Evolutionary conservation across 768 basidiomycete species (phyloP).

Genomic region (Mycena capillaripes): DNA sequence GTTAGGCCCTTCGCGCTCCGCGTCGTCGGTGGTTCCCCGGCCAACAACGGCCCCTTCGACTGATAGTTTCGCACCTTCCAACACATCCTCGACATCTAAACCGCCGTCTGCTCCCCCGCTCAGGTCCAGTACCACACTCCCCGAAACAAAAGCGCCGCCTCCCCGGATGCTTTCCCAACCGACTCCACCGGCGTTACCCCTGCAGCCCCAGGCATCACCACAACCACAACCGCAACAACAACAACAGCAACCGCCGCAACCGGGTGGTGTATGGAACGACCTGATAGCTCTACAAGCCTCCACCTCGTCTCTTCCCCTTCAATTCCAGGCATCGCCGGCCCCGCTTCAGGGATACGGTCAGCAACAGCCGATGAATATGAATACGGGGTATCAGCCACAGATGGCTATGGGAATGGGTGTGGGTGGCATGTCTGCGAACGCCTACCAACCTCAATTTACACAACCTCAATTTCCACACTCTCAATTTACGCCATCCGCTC

Average conservation of each 20-base stretch:
- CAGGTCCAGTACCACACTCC: slow-evolving; percentile 35
- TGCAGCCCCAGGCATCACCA: slow-evolving; percentile 22
- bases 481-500: slow-evolving; percentile 28
- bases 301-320: slow-evolving; percentile 68
- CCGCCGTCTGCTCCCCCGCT: slow-evolving; percentile 42
- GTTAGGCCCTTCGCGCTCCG: slow-evolving; percentile 59
- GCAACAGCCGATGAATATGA: slow-evolving; percentile 44
- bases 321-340: slow-evolving; percentile 54
- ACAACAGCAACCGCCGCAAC: slow-evolving; percentile 36
- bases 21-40: slow-evolving; percentile 45
- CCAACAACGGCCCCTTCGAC: slow-evolving; percentile 36
- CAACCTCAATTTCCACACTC: background rate
- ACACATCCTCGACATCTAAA: slow-evolving; percentile 25
- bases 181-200: background rate
- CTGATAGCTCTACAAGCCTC: slow-evolving; percentile 62
- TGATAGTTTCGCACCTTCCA: slow-evolving; percentile 8
- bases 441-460: slow-evolving; percentile 27
- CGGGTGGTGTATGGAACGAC: slow-evolving; percentile 70
- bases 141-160: slow-evolving; percentile 31
- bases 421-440: slow-evolving; percentile 18
- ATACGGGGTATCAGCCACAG: slow-evolving; percentile 50
- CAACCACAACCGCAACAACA: slow-evolving; percentile 30
- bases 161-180: slow-evolving; percentile 44
- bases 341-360: slow-evolving; percentile 54
- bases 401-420: slow-evolving; percentile 31